These are phyloP conservation scores for Pythium pectinolyticum DNA, from an alignment of 352 stramenopile genomes.

Conservation along the genomic window DNA sequence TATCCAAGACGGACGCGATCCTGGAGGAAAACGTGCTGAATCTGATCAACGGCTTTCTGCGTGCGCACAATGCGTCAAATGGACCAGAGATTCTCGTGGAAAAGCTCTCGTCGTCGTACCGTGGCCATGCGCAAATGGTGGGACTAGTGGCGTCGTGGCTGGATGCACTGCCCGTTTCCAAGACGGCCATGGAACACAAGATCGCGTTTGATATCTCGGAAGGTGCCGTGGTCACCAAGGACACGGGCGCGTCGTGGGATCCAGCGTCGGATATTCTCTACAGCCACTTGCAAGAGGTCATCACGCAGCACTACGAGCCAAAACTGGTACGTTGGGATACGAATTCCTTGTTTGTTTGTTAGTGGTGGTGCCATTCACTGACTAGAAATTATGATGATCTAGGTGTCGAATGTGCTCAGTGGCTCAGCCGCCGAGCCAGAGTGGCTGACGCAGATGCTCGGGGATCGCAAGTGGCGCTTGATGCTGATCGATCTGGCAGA, in stretches of 20 bases:
- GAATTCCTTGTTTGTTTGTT: too few relatives aligned
- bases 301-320: slow-evolving; percentile 82
- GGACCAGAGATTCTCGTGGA: slow-evolving; percentile 85
- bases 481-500: slow-evolving; percentile 87
- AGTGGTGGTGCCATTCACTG: too few relatives aligned
- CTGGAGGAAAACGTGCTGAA: slow-evolving; percentile 82
- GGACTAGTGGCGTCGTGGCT: slow-evolving; percentile 82
- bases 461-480: slow-evolving; percentile 74
- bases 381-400: too few relatives aligned
- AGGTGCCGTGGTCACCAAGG: slow-evolving; percentile 55
- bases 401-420: slow-evolving; percentile 85
- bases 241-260: slow-evolving; percentile 70
- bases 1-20: slow-evolving; percentile 76
- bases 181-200: slow-evolving; percentile 67
- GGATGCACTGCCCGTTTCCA: slow-evolving; percentile 59
- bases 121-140: slow-evolving; percentile 87
- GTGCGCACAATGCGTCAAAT: slow-evolving; percentile 75
- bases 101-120: slow-evolving; percentile 84
- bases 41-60: slow-evolving; percentile 84
- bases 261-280: slow-evolving; percentile 79
- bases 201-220: slow-evolving; percentile 74
- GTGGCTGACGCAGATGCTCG: slow-evolving; percentile 85
- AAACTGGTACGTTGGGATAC: slow-evolving; percentile 64
- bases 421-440: slow-evolving; percentile 70
- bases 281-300: slow-evolving; percentile 68